Conservation (phyloP, 1,139 yeast genomes). For the Kazachstania sp. region DNA sequence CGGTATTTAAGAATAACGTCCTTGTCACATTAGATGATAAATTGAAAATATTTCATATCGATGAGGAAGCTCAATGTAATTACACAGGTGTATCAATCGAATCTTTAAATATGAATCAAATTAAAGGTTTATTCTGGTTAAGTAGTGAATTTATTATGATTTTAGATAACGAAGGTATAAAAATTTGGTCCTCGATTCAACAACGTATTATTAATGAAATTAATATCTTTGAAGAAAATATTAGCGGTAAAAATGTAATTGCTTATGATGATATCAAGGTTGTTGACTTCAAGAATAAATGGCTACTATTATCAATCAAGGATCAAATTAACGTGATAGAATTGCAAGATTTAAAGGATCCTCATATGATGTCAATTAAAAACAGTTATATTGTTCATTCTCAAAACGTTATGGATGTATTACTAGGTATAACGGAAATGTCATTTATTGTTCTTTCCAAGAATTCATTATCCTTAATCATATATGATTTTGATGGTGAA, state of each 20-base stretch:
- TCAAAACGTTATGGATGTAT: constrained; percentile 9
- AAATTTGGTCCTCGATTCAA: constrained; percentile 13
- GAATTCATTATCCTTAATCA: constrained; percentile 20
- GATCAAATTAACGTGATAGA: constrained; percentile 17
- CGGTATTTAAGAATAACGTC: constrained; percentile 17
- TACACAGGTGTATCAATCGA: constrained; percentile 6
- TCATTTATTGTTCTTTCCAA: constrained; percentile 22
- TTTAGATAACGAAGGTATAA: constrained; percentile 18
- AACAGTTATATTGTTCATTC: constrained; percentile 5
- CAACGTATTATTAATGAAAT: constrained; percentile 11
- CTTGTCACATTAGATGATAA: constrained; percentile 18
- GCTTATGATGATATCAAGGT: constrained; percentile 12
- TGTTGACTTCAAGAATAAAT: constrained; percentile 25
- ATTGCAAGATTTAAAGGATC: constrained; percentile 7
- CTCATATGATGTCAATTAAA: not conserved
- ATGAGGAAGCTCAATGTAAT: constrained; percentile 15
- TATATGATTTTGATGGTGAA: constrained; percentile 27
- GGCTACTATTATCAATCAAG: constrained; percentile 16
- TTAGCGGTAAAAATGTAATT: not conserved
- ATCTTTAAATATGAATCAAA: not conserved
- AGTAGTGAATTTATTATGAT: constrained; percentile 15
- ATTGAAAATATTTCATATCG: constrained; percentile 17
- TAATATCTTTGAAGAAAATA: constrained; percentile 12
- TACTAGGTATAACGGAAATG: constrained; percentile 30
- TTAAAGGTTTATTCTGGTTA: constrained; percentile 20